Evolutionary conservation across 352 stramenopile species (phyloP).

Genomic region (Plasmopara halstedii): DNA sequence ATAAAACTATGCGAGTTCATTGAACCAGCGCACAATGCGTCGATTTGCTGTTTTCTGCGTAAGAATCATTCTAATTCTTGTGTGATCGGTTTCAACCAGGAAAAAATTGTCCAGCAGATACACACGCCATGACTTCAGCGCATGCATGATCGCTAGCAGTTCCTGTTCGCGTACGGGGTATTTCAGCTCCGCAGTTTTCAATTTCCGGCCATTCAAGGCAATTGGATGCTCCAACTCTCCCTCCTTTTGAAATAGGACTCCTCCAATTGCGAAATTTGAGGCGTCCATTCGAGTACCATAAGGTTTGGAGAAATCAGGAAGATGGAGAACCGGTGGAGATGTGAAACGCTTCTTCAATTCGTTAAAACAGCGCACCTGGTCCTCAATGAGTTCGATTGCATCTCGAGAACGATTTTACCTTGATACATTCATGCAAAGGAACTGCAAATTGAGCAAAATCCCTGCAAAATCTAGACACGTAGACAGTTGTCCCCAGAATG

Average conservation of each 20-base stretch:
- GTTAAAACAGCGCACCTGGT: not conserved
- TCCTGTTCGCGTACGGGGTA: not conserved
- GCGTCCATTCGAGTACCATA: not conserved
- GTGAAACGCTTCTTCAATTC: not conserved
- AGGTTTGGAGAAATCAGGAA: not conserved
- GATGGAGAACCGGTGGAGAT: not conserved
- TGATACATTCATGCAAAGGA: conserved; percentile 2
- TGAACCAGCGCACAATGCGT: conserved; percentile 9
- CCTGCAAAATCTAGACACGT: not conserved
- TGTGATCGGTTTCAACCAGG: conserved; percentile 2
- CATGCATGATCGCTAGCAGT: conserved; percentile 9
- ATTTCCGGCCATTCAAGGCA: conserved; percentile 1
- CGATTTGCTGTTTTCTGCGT: conserved; percentile 14
- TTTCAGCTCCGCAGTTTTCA: not conserved
- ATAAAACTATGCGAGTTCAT: conserved; percentile 10
- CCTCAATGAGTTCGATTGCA: not conserved
- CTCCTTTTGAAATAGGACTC: not conserved
- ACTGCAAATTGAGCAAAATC: conserved; percentile 4
- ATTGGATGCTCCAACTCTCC: not conserved
- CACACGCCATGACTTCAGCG: conserved; percentile 4
- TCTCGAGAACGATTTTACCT: not conserved
- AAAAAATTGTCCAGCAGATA: conserved; percentile 6
- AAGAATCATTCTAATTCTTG: conserved; percentile 7
- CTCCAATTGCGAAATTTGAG: not conserved
- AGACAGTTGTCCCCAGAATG: not conserved